Evolutionary conservation across 2,329 filamentous ascomycete genomes (phyloP).

Genomic region (Penicillium griseofulvum): DNA sequence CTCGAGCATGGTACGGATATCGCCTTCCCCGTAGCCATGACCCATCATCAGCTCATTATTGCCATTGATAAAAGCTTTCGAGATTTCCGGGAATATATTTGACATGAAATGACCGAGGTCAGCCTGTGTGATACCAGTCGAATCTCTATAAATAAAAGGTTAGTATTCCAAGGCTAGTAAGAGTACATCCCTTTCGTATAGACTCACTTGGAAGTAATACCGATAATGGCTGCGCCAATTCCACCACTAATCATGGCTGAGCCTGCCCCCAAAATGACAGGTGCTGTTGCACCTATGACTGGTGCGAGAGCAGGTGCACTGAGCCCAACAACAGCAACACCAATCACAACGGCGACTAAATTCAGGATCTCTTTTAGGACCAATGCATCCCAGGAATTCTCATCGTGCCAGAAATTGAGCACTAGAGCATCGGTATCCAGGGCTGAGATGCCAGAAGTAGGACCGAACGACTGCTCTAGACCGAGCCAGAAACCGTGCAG

Average conservation of each 20-base stretch:
- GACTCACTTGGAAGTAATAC: not conserved
- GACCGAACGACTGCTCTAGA: not conserved
- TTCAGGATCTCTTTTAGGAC: not conserved
- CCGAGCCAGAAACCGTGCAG: not conserved
- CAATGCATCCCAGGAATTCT: not conserved
- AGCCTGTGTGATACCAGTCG: not conserved
- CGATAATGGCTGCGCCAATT: not conserved
- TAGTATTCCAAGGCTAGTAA: not conserved
- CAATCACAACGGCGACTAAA: not conserved
- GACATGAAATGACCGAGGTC: not conserved
- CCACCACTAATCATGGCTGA: not conserved
- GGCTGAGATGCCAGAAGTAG: not conserved
- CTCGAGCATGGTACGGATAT: not conserved
- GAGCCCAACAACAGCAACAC: not conserved
- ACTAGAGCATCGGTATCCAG: not conserved
- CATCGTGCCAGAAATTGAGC: not conserved
- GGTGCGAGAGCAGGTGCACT: not conserved
- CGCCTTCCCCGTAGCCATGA: not conserved
- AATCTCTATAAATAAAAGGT: not conserved
- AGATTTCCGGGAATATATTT: no score
- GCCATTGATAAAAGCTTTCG: not conserved
- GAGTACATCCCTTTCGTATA: not conserved
- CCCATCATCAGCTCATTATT: not conserved
- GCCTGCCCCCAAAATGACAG: not conserved
- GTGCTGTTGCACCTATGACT: not conserved